A percentile compares a stretch with the other conserved stretches of the same genome.
These are phyloP conservation scores for Russula virescens DNA, from an alignment of 768 basidiomycete genomes.

Conservation along the genomic window DNA sequence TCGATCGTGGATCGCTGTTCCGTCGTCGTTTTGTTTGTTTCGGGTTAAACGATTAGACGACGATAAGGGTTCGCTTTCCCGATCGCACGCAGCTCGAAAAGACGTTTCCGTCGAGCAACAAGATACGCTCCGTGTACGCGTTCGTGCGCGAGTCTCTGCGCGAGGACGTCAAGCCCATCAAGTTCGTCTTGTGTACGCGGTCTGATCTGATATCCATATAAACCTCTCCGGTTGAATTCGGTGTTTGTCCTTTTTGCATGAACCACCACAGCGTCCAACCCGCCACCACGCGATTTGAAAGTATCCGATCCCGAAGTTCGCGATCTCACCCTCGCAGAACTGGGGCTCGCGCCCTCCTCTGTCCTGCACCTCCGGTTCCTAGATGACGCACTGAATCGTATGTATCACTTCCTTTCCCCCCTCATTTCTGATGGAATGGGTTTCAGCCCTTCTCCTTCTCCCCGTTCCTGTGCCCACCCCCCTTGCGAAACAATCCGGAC, in stretches of 20 bases:
- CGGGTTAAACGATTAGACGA: too few relatives aligned
- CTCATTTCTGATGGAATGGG: too few relatives aligned
- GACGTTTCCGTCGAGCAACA: constrained; percentile 68
- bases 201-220: constrained; percentile 14
- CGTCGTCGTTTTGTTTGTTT: too few relatives aligned
- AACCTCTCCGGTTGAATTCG: background rate
- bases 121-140: constrained; percentile 77
- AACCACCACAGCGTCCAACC: constrained; percentile 79
- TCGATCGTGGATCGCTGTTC: too few relatives aligned
- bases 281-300: constrained; percentile 77
- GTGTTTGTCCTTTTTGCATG: background rate
- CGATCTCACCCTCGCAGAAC: constrained; percentile 58
- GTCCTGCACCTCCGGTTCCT: constrained; percentile 71
- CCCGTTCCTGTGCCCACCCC: background rate
- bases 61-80: constrained; percentile 73
- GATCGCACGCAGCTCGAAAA: constrained; percentile 81
- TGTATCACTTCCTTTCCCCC: constrained; percentile 20
- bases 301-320: constrained; percentile 72
- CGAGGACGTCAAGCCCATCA: constrained; percentile 71
- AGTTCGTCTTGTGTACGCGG: constrained; percentile 74
- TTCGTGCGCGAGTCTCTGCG: constrained; percentile 69
- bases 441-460: too few relatives aligned
- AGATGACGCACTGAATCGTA: constrained; percentile 66
- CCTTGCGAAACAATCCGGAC: background rate
- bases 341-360: constrained; percentile 76